Evolutionary conservation across 2,329 filamentous ascomycete genomes (phyloP), one percentile per base, ranked within the genome.

Genomic region (Arachnomyces sp.): DNA sequence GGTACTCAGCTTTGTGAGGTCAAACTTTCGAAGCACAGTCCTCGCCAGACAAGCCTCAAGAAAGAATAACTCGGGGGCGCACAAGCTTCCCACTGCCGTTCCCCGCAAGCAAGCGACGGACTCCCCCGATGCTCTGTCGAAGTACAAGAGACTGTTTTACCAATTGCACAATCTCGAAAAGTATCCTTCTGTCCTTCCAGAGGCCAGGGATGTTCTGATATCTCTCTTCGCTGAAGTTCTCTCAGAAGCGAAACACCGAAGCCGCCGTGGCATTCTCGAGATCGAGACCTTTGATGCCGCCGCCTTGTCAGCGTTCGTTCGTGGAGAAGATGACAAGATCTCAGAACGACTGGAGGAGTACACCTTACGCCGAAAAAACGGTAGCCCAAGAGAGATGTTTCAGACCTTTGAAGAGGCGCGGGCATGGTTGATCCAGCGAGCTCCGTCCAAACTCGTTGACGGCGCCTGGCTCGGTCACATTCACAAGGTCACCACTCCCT

Each of bases 381-480:
- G 65, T 13, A 52, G 57, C 16, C 39, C 48, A 7, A 54, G 55
- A 11, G 63, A 69, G 47, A 48, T 69, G 18, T 57, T 69, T 31
- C 39, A 39, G 4, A 52, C 62, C 35, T 53, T 46, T 11, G 52
- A 60, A 7, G 57, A 60, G 37, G 66, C 66, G n/a, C 49, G 57
- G 35, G 52, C 54, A 43, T 70, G 62, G 62, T 56, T 71, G 36
- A 59, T 56, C 34, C 52, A 65, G 44, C 54, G 55, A 34, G 62
- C 68, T 8, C 67, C 67, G 3, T 55, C 69, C 33, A 71, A 72
- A 45, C 63, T 63, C 32, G 67, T 72, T 3, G 70, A 74, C 39
- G 71, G 71, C 2, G 65, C 68, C 9, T 74, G 70, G 71, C 52
- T 74, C 3, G 64, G 65, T 9, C 63, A 67, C 40, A 57, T 72